phyloP scores from a whole-genome alignment of 768 basidiomycete genomes.

The Amanita rubescens region DNA sequence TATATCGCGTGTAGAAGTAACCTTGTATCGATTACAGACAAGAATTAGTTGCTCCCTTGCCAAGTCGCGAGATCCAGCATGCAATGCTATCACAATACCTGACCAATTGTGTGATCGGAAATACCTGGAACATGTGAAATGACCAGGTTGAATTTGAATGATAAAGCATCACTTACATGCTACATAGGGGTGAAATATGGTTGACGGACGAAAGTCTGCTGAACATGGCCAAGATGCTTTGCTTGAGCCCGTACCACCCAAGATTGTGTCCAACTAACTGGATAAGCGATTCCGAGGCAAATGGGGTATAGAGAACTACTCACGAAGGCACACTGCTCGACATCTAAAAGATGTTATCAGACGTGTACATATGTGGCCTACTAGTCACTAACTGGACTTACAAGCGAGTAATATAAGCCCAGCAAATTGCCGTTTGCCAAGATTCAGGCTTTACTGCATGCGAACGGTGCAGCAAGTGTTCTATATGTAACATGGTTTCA shows the following conservation, averaged over 20 bases:
- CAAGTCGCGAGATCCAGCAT: slow-evolving; percentile 5
- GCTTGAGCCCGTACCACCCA: neutral
- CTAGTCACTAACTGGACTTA: no score
- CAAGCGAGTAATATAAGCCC: slow-evolving; percentile 37
- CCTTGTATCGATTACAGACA: neutral
- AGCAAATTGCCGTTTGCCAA: slow-evolving; percentile 27
- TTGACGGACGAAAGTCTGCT: neutral
- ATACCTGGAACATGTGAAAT: slow-evolving; percentile 10
- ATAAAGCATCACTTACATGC: neutral
- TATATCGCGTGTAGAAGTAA: neutral
- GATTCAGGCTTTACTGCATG: neutral
- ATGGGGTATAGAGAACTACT: slow-evolving; percentile 15
- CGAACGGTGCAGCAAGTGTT: neutral
- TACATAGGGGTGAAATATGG: neutral
- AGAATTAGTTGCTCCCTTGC: slow-evolving; percentile 1
- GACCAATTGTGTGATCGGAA: slow-evolving; percentile 15
- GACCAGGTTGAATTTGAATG: slow-evolving; percentile 6
- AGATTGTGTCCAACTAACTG: slow-evolving; percentile 24
- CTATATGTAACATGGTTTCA: neutral
- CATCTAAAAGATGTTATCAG: slow-evolving; percentile 27
- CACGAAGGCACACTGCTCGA: slow-evolving; percentile 39
- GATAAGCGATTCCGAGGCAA: neutral
- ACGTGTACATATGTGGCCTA: neutral
- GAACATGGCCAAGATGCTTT: neutral
- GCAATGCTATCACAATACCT: slow-evolving; percentile 8